phyloP scores from a whole-genome alignment of 345 rosid genomes.

The Punica granatum region DNA sequence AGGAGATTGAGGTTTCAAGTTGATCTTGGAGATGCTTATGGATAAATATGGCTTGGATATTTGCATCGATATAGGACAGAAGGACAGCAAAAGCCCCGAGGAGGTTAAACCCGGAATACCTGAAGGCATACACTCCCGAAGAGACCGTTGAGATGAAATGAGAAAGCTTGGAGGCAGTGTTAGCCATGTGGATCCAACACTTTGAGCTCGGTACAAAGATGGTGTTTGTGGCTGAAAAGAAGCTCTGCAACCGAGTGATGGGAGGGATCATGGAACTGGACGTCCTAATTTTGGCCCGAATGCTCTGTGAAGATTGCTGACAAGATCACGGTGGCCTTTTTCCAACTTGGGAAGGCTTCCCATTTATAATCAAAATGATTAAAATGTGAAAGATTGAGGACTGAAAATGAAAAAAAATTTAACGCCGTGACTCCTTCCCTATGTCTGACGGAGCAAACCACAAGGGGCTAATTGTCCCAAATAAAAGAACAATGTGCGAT shows the following conservation, averaged over 20 bases:
- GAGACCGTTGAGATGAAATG: too few species aligned
- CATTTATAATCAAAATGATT: too few species aligned
- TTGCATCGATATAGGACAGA: conserved; percentile 47
- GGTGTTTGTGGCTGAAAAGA: conserved; percentile 46
- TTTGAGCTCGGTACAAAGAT: conserved; percentile 34
- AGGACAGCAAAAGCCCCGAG: conserved; percentile 57
- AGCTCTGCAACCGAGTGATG: conserved; percentile 37
- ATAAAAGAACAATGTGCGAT: too few species aligned
- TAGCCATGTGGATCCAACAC: too few species aligned
- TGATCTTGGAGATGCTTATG: conserved; percentile 39
- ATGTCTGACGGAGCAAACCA: too few species aligned
- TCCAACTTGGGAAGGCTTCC: conserved; percentile 61
- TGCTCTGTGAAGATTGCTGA: conserved; percentile 58
- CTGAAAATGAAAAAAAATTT: too few species aligned
- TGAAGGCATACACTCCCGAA: conserved; percentile 40
- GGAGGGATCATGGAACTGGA: conserved; percentile 35
- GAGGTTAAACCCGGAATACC: conserved; percentile 49
- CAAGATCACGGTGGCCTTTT: conserved; percentile 65
- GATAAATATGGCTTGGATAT: conserved; percentile 57
- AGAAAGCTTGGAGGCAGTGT: too few species aligned
- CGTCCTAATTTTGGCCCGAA: conserved; percentile 45
- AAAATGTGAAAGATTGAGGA: too few species aligned
- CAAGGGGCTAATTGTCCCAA: too few species aligned
- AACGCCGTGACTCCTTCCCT: too few species aligned
- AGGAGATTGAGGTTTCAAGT: conserved; percentile 35